Base-by-base conservation (phyloP, 1,284 basidiomycete genomes). In the Mycena citricolor region DNA sequence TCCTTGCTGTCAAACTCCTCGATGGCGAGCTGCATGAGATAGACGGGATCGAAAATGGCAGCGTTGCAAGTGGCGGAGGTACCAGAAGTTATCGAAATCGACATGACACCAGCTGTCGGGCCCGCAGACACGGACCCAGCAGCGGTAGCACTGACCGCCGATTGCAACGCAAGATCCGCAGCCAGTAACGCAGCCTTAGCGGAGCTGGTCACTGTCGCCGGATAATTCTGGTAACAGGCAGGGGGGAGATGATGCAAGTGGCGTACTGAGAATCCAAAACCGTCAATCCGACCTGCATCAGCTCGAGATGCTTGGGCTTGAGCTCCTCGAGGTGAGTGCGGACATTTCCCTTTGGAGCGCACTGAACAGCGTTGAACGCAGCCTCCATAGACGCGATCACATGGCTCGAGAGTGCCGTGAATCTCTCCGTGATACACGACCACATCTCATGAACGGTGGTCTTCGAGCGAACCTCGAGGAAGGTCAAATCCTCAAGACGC, bases 1-100 rank as follows among this genome's bases (percentile, higher is more conserved):
- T 49, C 35, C 21, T 39, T 34, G 1, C 44, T 6, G 32, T 49
- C 47, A 29, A 32, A 49, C 22, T 49, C 47, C 28, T 49, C 47
- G 11, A 34, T 20, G 11, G 47, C 47, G 3, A 49, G 38, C 4
- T 43, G 41, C 37, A 40, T 42, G 8, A 49, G 29, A 24, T 39
- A 49, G 14, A 11, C 4, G 1, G 42, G 47, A 0, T 36, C 32
- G 10, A 49, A 31, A 2, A 37, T 41, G 38, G 45, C 31, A 2
- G 39, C 33, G 7, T 49, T 42, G 23, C 32, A 32, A 2, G 37
- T 25, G 17, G 42, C 42, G 4, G 47, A 26, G 8, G 39, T 44
- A 1, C 47, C 47, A 13, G 47, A 49, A 1, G 37, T 16, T 14
- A 49, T 44, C 16, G 42, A n/a, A n/a, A n/a, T 40, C 14, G 44